Conservation (phyloP, 768 basidiomycete genomes). For the Pholiota conissans region DNA sequence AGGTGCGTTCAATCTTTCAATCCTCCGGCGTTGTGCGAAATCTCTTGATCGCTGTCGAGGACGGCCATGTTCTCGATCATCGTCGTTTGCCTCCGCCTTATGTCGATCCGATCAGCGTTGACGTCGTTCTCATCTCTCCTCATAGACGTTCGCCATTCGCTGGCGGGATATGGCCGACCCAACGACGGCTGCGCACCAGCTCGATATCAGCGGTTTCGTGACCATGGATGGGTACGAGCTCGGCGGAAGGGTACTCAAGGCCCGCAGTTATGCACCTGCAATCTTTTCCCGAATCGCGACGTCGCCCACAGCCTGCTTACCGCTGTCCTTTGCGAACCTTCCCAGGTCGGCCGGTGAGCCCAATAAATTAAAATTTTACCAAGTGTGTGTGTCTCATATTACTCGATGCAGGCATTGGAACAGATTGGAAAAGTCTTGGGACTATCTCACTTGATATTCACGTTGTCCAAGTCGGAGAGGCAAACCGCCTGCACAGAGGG, state of each 20-base stretch:
- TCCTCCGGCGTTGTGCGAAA: background rate
- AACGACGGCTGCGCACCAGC: slow-evolving; percentile 15
- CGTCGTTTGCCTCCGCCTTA: slow-evolving; percentile 7
- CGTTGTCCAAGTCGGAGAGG: slow-evolving; percentile 29
- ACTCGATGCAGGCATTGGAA: slow-evolving; percentile 18
- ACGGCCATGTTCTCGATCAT: slow-evolving; percentile 1
- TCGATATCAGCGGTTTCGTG: slow-evolving; percentile 30
- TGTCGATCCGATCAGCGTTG: slow-evolving; percentile 8
- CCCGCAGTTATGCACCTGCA: slow-evolving; percentile 29
- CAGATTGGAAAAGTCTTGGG: slow-evolving; percentile 26
- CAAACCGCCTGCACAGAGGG: slow-evolving; percentile 28
- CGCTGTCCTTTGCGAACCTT: slow-evolving; percentile 24
- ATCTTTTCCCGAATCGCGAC: slow-evolving; percentile 32
- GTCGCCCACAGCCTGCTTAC: slow-evolving; percentile 28
- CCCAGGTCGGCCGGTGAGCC: slow-evolving; percentile 22
- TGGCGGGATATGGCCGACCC: slow-evolving; percentile 27
- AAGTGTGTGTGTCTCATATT: slow-evolving; percentile 1
- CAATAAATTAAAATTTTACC: background rate
- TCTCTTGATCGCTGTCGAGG: background rate
- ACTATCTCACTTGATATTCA: slow-evolving; percentile 30
- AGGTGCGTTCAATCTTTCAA: slow-evolving; percentile 20
- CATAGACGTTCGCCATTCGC: slow-evolving; percentile 28
- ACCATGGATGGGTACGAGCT: slow-evolving; percentile 30
- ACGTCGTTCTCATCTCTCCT: slow-evolving; percentile 10
- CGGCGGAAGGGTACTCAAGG: slow-evolving; percentile 29